Conservation (phyloP, 1,284 basidiomycete genomes). For the Caloboletus inedulis region DNA sequence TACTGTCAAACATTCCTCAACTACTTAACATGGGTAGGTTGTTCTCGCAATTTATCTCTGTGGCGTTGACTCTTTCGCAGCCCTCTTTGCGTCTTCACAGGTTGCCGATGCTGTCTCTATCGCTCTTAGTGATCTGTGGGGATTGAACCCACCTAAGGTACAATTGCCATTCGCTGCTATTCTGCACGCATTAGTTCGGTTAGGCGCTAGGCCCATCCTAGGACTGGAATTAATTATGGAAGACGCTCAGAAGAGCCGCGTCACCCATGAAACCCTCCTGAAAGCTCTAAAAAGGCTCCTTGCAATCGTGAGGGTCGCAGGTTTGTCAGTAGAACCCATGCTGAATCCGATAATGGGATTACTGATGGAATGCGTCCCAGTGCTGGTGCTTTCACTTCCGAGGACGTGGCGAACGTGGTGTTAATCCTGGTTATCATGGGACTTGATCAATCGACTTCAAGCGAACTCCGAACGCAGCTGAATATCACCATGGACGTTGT, state of each 20-base stretch:
- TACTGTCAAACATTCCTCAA: slow-evolving; percentile 35
- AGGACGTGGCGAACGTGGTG: slow-evolving; percentile 51
- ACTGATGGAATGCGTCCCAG: slow-evolving; percentile 28
- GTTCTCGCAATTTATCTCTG: neutral
- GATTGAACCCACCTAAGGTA: slow-evolving; percentile 1
- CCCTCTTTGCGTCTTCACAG: slow-evolving; percentile 20
- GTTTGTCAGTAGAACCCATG: slow-evolving; percentile 39
- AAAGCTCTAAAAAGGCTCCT: slow-evolving; percentile 42
- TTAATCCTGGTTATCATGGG: slow-evolving; percentile 51
- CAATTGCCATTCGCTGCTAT: slow-evolving; percentile 21
- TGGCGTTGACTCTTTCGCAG: slow-evolving; percentile 12
- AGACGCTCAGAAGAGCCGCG: neutral
- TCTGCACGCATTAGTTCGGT: slow-evolving; percentile 15
- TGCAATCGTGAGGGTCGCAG: slow-evolving; percentile 42
- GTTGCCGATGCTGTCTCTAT: slow-evolving; percentile 22
- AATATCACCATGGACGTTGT: slow-evolving; percentile 44
- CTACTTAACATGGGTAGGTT: slow-evolving; percentile 43
- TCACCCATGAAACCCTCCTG: slow-evolving; percentile 24
- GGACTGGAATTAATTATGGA: slow-evolving; percentile 14
- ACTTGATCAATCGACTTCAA: slow-evolving; percentile 49
- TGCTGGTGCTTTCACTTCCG: slow-evolving; percentile 31
- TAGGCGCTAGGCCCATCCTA: slow-evolving; percentile 26
- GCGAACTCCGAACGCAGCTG: slow-evolving; percentile 45
- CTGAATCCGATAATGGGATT: neutral
- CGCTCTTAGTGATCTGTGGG: slow-evolving; percentile 28